Base-by-base conservation (phyloP, 2,329 filamentous ascomycete genomes). In the Bertia moriformis region DNA sequence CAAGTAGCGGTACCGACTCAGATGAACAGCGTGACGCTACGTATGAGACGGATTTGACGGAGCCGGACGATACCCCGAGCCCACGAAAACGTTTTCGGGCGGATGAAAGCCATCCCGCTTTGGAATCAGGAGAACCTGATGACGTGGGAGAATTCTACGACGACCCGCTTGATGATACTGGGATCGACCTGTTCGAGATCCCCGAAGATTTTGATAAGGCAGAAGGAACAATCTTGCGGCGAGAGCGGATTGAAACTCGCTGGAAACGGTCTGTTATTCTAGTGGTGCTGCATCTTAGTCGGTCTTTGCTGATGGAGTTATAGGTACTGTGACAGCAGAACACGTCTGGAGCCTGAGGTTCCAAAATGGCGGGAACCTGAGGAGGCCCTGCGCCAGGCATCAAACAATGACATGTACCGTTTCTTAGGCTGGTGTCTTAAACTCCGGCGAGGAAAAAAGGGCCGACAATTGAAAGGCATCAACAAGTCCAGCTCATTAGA, bases 341-440 rank as follows among this genome's bases (percentile, higher is more conserved):
- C n/a, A n/a, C 22, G n/a, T 10, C 7, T 10, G 7, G 10, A 17
- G 32, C 32, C 32, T 17, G 17, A 35, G 32, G 15, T 12, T 7
- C 32, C 12, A 17, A 35, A 35, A 35, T 35, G 15, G 32, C 32
- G 17, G 10, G 32, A 35, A 14, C 10, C 32, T 17, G 15, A 35
- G 15, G 32, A 35, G 15, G 32, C 32, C 10, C 32, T 35, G 7
- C 15, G 32, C 15, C 7, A 17, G 32, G 32, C 15, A 15, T 35
- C 15, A 15, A 35, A 35, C 32, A 35, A 35, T 35, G 32, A 35
- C 15, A 7, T 35, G 32, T 35, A 35, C 17, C 32, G 15, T 7
- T 35, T 56, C 50, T 55, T 55, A 52, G 53, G 52, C 57, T 55
- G 53, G 54, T 54, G 55, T 57, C 52, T 55, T 18, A 42, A 42